Base-by-base conservation (phyloP, 257 asterid species). In the Nicotiana tabacum region DNA sequence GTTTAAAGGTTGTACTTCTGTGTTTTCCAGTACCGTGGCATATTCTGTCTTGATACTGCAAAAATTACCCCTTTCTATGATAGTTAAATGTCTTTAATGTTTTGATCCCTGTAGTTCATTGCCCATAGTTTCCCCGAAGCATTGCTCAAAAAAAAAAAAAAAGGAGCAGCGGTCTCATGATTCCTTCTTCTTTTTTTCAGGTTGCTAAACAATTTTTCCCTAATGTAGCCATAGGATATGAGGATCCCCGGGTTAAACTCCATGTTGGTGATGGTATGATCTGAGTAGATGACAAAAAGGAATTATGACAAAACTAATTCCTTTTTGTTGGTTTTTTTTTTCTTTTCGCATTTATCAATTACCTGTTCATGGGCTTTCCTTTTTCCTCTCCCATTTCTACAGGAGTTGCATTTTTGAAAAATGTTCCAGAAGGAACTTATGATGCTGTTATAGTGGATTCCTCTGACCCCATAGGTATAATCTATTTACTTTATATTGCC, bases 391-490 rank as follows among this genome's bases (percentile, higher is more conserved):
- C 58, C 66, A 56, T 33, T 51, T 33, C 82, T 87, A 77, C 83
- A 95, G 99, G 99, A 86, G 98, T 95, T 67, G 97, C 98, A 68
- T 95, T 92, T 88, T 89, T 95, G 81, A 94, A 95, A 88, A 97
- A 92, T 66, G 98, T 89, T 46, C 92, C 96, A 1, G 94, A 92
- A 87, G 98, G 99, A 91, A 94, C 95, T 62, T 95, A 95, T 66
- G 99, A 95, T 83, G 99, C 96, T 29, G 82, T 95, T 70, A 91
- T 95, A 78, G 99, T 95, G 81, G 98, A 95, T 88, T 95, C 99
- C 60, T 95, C 99, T 16, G 99, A 95, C 78, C 99, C 99, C 13
- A 91, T 94, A 53, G 99, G 99, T 95, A 88, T 95, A 87, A 83
- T 3, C 68, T 32, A 12, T 29, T 72, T 80, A 46, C 72, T 77